These are phyloP conservation scores for Emmonsiellopsis sp. DNA, from an alignment of 2,329 filamentous ascomycete genomes.

Conservation along the genomic window DNA sequence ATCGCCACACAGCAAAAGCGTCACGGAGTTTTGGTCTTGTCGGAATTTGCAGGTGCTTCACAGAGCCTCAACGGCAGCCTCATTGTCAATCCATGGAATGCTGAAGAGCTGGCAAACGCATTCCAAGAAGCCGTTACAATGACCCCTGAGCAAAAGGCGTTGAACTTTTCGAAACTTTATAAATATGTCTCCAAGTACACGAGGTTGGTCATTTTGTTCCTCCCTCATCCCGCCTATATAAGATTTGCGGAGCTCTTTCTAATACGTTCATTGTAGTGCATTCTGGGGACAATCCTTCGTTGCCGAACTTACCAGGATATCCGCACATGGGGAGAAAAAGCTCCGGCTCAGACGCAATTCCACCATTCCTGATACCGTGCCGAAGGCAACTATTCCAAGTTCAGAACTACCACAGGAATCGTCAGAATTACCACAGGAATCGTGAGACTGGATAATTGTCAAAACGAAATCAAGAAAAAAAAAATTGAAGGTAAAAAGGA, in stretches of 20 bases:
- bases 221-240: too few species aligned
- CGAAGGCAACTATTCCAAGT: not conserved
- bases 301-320: slow-evolving; percentile 61
- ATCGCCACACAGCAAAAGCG: slow-evolving; percentile 86
- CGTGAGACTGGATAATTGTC: too few species aligned
- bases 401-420: not conserved
- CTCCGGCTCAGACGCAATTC: slow-evolving; percentile 26
- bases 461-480: too few species aligned
- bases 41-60: slow-evolving; percentile 91
- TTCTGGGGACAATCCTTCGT: slow-evolving; percentile 97
- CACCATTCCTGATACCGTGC: not conserved
- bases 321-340: slow-evolving; percentile 43
- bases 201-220: slow-evolving; percentile 40
- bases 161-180: slow-evolving; percentile 85
- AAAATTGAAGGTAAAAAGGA: too few species aligned
- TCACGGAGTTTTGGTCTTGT: slow-evolving; percentile 89
- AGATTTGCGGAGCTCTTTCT: not conserved
- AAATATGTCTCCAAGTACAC: slow-evolving; percentile 98
- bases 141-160: slow-evolving; percentile 74
- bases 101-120: slow-evolving; percentile 83
- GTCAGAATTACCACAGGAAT: too few species aligned
- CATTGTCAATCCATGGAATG: slow-evolving; percentile 98
- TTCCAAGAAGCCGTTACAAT: slow-evolving; percentile 97
- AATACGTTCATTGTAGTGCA: slow-evolving; percentile 44
- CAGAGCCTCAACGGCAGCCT: slow-evolving; percentile 89